Base-by-base conservation (phyloP, 208 protist species). In the Acanthamoeba triangularis region DNA sequence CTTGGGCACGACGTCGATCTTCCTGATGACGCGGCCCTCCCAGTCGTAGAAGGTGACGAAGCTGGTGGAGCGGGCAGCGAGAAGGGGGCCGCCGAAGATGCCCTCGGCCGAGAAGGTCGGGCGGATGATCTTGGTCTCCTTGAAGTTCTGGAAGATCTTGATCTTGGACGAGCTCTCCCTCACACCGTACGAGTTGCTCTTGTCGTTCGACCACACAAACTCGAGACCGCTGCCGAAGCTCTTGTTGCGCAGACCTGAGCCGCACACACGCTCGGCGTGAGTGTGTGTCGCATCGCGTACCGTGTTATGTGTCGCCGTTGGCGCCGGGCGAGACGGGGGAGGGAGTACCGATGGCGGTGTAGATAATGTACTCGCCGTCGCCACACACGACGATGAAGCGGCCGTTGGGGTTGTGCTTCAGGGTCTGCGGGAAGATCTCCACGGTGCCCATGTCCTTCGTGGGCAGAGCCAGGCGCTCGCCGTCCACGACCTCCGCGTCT, bases 1-100 rank as follows among this genome's bases (percentile, higher is more conserved):
- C 82, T 98, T 99, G 25, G 98, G 98, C 11, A 84, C 93, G 87
- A 99, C 99, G 88, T 99, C 99, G 95, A 99, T 99, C 52, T 98
- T 98, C 18, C 99, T 97, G 23, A 99, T 98, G 28, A 99, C 90
- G 14, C 96, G 96, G 91, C 96, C 98, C 47, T 98, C 98, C 99
- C 99, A 99, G 97, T 99, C 99, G 96, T 99, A 99, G 97, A 99
- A 99, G 95, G 96, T 97, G 59, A 99, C 88, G 47, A 97, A 98
- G 54, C 96, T 96, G 41, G 94, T 85, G 23, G 97, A 98, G 84
- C 98, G 97, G 59, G 99, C 98, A 30, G 96, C 99, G 28, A 99
- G 96, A 4, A 99, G 97, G 7, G 97, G 35, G 8, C 98, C 98
- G 61, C 97, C 98, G 84, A 97, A 98, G 54, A 98, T 97, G 56